These are phyloP conservation scores for Hyphodiscus hymeniophilus DNA, from an alignment of 495 filamentous ascomycete genomes.

Conservation along the genomic window DNA sequence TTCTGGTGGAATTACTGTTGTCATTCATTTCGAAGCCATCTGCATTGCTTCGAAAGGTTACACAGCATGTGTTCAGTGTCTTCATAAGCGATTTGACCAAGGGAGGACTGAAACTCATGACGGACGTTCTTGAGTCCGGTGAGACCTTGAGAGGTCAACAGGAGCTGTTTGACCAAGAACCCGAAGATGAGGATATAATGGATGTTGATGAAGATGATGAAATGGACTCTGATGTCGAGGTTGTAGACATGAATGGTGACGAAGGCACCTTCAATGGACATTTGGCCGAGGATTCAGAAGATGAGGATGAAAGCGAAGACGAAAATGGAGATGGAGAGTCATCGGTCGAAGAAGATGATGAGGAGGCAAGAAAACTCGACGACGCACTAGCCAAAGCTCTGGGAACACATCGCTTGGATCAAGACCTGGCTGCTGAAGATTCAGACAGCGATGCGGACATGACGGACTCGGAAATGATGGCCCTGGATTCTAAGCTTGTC, in stretches of 20 bases:
- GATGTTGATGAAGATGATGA: constrained; percentile 36
- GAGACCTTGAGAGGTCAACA: constrained; percentile 79
- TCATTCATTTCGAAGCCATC: constrained; percentile 83
- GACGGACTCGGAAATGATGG: constrained; percentile 94
- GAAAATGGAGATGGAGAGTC: constrained; percentile 32
- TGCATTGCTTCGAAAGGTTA: constrained; percentile 73
- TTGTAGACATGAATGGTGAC: constrained; percentile 30
- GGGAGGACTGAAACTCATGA: constrained; percentile 66
- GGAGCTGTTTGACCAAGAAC: constrained; percentile 73
- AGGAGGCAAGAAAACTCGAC: constrained; percentile 49
- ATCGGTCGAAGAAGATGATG: constrained; percentile 37
- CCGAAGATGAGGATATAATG: constrained; percentile 48
- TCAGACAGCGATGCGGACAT: constrained; percentile 66
- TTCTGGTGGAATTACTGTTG: constrained; percentile 79
- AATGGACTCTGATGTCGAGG: constrained; percentile 38
- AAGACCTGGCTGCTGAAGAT: constrained; percentile 42
- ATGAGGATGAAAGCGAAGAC: constrained; percentile 29
- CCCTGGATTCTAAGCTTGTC: constrained; percentile 69
- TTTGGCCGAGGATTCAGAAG: constrained; percentile 15
- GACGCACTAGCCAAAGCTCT: constrained; percentile 71
- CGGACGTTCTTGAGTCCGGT: constrained; percentile 63
- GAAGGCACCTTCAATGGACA: constrained; percentile 14
- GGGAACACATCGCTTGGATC: constrained; percentile 49
- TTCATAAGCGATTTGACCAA: constrained; percentile 64
- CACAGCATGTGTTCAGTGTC: constrained; percentile 75